Conservation (phyloP, 768 basidiomycete species). For the Mycena venus region DNA sequence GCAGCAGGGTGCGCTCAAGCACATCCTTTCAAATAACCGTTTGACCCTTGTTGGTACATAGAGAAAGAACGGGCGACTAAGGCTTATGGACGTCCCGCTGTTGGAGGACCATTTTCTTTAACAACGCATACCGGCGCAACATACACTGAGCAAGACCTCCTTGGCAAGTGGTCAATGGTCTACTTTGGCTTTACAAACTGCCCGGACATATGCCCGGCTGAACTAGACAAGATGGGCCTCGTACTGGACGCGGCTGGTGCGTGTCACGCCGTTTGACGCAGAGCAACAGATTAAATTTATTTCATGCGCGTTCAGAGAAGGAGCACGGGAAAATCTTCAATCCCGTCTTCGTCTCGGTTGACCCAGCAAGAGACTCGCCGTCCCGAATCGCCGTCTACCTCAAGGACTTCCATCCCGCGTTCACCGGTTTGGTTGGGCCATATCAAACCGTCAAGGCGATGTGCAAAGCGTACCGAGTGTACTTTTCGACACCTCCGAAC, state of each 20-base stretch:
- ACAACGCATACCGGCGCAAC: conserved; percentile 72
- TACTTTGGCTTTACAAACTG: conserved; percentile 99
- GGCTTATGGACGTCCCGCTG: conserved; percentile 85
- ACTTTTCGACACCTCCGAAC: conserved; percentile 95
- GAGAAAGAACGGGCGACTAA: conserved; percentile 82
- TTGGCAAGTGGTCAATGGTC: conserved; percentile 92
- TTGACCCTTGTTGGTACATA: conserved; percentile 44
- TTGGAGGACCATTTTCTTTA: conserved; percentile 93
- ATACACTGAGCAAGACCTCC: conserved; percentile 87
- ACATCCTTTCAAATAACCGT: conserved; percentile 19
- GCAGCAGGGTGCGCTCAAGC: conserved; percentile 71
- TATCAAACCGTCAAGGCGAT: conserved; percentile 87
- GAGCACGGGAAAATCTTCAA: conserved; percentile 80
- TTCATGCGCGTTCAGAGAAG: conserved; percentile 64
- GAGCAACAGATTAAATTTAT: neutral
- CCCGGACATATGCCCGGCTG: conserved; percentile 98
- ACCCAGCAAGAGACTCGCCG: conserved; percentile 90
- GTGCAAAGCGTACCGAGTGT: conserved; percentile 97
- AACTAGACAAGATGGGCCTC: conserved; percentile 93
- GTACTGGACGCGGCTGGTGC: conserved; percentile 81
- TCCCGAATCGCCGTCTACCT: conserved; percentile 74
- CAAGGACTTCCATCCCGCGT: conserved; percentile 91
- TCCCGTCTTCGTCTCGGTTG: conserved; percentile 96
- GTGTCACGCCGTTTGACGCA: conserved; percentile 42
- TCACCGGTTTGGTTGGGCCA: conserved; percentile 89